Base-by-base conservation (phyloP, 2,329 filamentous ascomycete species). In the Metarhizium humberi region DNA sequence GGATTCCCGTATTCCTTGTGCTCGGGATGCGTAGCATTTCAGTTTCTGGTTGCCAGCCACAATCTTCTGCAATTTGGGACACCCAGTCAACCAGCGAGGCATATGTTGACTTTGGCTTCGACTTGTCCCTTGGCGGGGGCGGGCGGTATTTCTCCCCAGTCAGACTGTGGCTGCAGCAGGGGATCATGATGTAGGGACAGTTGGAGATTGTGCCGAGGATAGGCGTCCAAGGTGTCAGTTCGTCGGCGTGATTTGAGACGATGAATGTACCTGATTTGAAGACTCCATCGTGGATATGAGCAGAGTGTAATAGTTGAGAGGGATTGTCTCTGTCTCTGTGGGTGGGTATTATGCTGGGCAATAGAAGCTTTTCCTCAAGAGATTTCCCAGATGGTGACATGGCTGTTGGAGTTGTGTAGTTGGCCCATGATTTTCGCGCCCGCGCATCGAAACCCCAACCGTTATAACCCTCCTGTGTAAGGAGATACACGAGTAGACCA, bases 191-290 rank as follows among this genome's bases (percentile, higher is more conserved):
- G 69, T 96, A 99, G 0, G 91, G 87, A 11, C 87, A 87, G 2
- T 81, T 73, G 0, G 87, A 91, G 2, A 90, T 74, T 6, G 83
- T 81, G 1, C 90, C 92, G 45, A 99, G 81, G 18, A 97, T 79
- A 0, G 94, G 94, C 0, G 94, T 97, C 94, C 94, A 99, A 0
- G 90, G 84, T 0, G 94, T 99, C 14, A 99, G 79, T 72, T 99
- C 92, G 67, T 99, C 94, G 11, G 92, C 92, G 69, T 99, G 94
- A 66, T 99, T 99, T 51, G 91, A 95, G 59, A 99, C 87, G 63
- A 99, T 90, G 70, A 99, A 99, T 0, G 90, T 95, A 32, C 84
- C 83, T 16, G 70, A 67, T 0, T 82, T 77, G 64, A 97, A 96
- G 10, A 77, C 65, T 40, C 92, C 94, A 58, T 76, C 69, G 63